Evolutionary conservation across 371 early-diverging fungal genomes (phyloP).

Genomic region (Mucor indicus): DNA sequence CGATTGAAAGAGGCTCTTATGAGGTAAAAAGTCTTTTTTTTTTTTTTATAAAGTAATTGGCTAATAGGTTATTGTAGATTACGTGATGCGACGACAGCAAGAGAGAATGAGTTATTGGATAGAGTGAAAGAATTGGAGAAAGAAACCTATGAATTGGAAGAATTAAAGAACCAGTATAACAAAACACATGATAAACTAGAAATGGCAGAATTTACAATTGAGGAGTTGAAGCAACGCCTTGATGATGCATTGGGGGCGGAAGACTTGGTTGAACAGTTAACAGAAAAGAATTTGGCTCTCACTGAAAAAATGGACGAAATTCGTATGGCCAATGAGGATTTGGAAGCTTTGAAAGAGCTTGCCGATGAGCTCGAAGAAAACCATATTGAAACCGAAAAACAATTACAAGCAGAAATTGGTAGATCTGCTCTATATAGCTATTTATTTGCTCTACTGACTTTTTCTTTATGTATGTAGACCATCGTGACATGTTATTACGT

Average conservation of each 20-base stretch:
- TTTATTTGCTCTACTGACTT: no score
- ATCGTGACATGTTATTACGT: conserved; percentile 66
- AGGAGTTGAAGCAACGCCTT: conserved; percentile 77
- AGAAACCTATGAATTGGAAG: conserved; percentile 59
- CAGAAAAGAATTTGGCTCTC: conserved; percentile 75
- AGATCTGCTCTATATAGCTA: background rate
- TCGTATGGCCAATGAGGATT: conserved; percentile 74
- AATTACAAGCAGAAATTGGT: conserved; percentile 79
- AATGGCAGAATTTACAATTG: conserved; percentile 70
- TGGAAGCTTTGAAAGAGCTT: conserved; percentile 87
- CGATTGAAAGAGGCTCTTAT: conserved; percentile 84
- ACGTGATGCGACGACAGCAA: conserved; percentile 74
- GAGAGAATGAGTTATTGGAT: conserved; percentile 65
- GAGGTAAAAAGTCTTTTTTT: conserved; percentile 32
- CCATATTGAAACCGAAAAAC: conserved; percentile 83
- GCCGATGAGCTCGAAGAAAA: conserved; percentile 92
- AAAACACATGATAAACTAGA: conserved; percentile 56
- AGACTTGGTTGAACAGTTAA: conserved; percentile 75
- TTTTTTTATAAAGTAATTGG: background rate
- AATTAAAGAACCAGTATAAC: conserved; percentile 56
- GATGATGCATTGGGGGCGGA: conserved; percentile 84
- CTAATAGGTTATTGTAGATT: conserved; percentile 40
- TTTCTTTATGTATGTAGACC: no score
- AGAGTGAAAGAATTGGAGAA: conserved; percentile 68
- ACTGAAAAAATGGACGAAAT: conserved; percentile 77